Evolutionary conservation across 2,329 filamentous ascomycete species (phyloP).

Genomic region (Fusarium praegraminearum): DNA sequence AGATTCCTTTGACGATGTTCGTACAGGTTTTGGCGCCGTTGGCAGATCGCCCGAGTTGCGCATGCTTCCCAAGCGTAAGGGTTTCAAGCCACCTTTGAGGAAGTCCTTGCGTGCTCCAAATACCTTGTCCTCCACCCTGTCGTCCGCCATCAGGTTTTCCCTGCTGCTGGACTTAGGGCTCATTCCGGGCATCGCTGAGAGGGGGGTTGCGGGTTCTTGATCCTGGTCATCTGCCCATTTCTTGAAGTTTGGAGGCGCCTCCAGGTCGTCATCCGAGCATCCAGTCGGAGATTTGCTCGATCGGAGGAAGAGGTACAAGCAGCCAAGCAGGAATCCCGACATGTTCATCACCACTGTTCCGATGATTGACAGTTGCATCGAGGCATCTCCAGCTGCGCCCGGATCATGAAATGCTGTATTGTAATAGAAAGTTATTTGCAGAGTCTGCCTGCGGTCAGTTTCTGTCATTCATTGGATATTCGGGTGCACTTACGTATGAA

Average conservation of each 20-base stretch:
- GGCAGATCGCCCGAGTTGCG: slow-evolving; percentile 36
- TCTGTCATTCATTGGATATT: neutral
- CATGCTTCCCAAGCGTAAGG: slow-evolving; percentile 41
- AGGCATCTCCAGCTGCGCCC: slow-evolving; percentile 53
- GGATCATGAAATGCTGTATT: slow-evolving; percentile 62
- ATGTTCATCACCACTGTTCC: slow-evolving; percentile 75
- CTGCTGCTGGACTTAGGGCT: slow-evolving; percentile 27
- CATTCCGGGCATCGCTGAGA: slow-evolving; percentile 18
- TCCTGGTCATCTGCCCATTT: slow-evolving; percentile 30
- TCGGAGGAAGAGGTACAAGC: slow-evolving; percentile 75
- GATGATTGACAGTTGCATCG: slow-evolving; percentile 68
- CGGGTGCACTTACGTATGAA: slow-evolving; percentile 63
- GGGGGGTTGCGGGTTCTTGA: slow-evolving; percentile 26
- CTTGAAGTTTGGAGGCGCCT: slow-evolving; percentile 26
- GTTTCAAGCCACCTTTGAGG: slow-evolving; percentile 34
- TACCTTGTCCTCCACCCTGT: slow-evolving; percentile 51
- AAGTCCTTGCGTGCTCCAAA: slow-evolving; percentile 45
- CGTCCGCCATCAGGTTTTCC: slow-evolving; percentile 23
- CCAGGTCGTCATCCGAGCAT: slow-evolving; percentile 53
- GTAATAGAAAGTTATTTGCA: slow-evolving; percentile 74
- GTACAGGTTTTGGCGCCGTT: slow-evolving; percentile 31
- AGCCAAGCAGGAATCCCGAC: slow-evolving; percentile 73
- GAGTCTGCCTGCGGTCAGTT: slow-evolving; percentile 59
- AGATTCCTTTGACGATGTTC: slow-evolving; percentile 35
- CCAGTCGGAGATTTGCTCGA: slow-evolving; percentile 70